Percentiles rank a stretch among this genome's conserved stretches.
phyloP scores from a whole-genome alignment of 108 stramenopile species.

The Skeletonema potamos region DNA sequence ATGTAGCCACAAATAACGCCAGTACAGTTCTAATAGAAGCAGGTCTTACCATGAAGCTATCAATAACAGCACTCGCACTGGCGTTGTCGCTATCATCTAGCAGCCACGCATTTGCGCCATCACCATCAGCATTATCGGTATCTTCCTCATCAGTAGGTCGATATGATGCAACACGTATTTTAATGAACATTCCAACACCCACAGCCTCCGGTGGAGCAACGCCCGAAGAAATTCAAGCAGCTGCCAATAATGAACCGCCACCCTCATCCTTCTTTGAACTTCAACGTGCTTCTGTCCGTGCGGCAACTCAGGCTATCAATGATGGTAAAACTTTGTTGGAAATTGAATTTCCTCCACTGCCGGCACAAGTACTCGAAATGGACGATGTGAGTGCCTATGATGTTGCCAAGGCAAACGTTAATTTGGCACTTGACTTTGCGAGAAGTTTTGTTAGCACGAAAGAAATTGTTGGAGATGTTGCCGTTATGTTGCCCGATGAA shows the following conservation, averaged over 20 bases:
- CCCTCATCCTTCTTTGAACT: conserved; percentile 76
- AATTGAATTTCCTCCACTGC: conserved; percentile 92
- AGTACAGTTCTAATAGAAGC: too few relatives aligned
- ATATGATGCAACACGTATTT: not conserved
- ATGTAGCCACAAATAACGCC: too few relatives aligned
- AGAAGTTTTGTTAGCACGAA: conserved; percentile 59
- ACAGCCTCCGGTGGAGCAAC: conserved; percentile 39
- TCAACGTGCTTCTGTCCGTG: conserved; percentile 66
- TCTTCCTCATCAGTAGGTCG: not conserved
- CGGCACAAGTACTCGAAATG: conserved; percentile 87
- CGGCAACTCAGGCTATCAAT: conserved; percentile 60
- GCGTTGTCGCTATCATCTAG: not conserved
- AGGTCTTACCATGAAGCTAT: not conserved
- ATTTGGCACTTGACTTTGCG: conserved; percentile 88
- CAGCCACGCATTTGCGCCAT: not conserved
- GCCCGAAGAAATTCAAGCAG: conserved; percentile 52
- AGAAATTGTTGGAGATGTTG: conserved; percentile 48
- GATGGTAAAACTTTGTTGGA: conserved; percentile 88
- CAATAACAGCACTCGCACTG: not conserved
- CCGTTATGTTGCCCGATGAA: conserved; percentile 83
- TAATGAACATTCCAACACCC: conserved; percentile 42
- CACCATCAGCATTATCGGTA: not conserved
- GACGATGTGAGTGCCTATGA: conserved; percentile 91
- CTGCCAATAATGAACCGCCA: conserved; percentile 58
- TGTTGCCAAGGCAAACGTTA: conserved; percentile 89